A percentile compares a stretch with the other conserved stretches of the same genome.
Evolutionary conservation across 768 basidiomycete species (phyloP).

Genomic region (Hygrophorus russula): DNA sequence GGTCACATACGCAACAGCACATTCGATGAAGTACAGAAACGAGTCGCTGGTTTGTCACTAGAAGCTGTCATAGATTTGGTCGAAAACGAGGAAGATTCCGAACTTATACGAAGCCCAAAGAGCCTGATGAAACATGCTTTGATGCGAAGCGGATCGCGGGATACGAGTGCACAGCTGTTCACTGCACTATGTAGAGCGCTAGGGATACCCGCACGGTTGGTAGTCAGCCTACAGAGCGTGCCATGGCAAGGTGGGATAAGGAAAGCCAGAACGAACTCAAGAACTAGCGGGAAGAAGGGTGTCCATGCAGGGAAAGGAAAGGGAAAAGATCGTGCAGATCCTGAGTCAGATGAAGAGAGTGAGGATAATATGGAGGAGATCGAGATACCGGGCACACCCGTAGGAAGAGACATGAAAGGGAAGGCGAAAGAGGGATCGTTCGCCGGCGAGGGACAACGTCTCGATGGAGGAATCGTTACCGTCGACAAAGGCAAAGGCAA

Average conservation of each 20-base stretch:
- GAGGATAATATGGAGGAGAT: slow-evolving; percentile 26
- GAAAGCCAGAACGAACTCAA: slow-evolving; percentile 32
- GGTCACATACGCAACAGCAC: slow-evolving; percentile 69
- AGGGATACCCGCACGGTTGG: slow-evolving; percentile 76
- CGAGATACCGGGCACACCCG: slow-evolving; percentile 10
- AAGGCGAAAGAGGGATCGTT: slow-evolving; percentile 16
- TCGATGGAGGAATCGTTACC: slow-evolving; percentile 19
- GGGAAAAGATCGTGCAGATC: slow-evolving; percentile 17
- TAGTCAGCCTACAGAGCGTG: slow-evolving; percentile 84
- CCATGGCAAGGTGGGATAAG: slow-evolving; percentile 74
- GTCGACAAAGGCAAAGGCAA: slow-evolving; percentile 42
- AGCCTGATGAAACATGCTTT: slow-evolving; percentile 92
- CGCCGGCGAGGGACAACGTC: slow-evolving; percentile 27
- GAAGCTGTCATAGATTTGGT: slow-evolving; percentile 7
- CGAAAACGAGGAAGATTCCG: slow-evolving; percentile 43
- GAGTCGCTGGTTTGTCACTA: slow-evolving; percentile 18
- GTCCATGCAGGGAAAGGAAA: slow-evolving; percentile 22
- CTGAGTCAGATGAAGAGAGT: slow-evolving; percentile 18
- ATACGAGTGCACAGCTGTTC: slow-evolving; percentile 84
- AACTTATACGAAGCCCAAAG: slow-evolving; percentile 64
- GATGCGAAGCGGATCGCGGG: slow-evolving; percentile 69
- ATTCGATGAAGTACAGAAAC: slow-evolving; percentile 59
- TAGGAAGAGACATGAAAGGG: slow-evolving; percentile 23
- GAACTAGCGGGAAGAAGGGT: slow-evolving; percentile 25
- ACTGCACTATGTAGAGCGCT: slow-evolving; percentile 81